phyloP scores from a whole-genome alignment of 2,329 filamentous ascomycete genomes.

The Sphaceloma murrayae region DNA sequence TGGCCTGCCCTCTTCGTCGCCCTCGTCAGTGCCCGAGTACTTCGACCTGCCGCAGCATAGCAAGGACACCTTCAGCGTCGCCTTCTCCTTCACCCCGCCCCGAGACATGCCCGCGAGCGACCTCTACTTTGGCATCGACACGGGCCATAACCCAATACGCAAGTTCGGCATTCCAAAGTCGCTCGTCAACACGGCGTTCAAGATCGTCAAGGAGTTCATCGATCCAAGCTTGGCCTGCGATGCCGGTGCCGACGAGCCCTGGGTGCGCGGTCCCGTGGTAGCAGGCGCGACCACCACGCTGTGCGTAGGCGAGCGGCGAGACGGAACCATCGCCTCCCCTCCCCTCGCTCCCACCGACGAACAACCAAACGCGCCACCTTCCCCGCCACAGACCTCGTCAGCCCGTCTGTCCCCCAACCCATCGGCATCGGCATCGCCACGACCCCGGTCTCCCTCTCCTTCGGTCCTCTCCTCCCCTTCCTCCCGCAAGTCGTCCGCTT shows the following conservation, averaged over 20 bases:
- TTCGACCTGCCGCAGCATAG: constrained; percentile 62
- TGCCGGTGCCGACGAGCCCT: constrained; percentile 75
- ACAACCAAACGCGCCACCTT: neutral
- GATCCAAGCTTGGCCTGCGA: constrained; percentile 87
- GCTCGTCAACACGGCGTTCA: constrained; percentile 66
- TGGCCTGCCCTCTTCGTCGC: constrained; percentile 58
- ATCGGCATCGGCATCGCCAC: neutral
- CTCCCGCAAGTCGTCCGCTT: constrained; percentile 2
- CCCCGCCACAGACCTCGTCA: too few relatives aligned
- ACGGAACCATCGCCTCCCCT: neutral
- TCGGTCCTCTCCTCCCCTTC: neutral
- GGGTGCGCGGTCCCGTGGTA: constrained; percentile 64
- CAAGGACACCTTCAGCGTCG: constrained; percentile 75
- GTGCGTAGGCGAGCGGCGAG: constrained; percentile 9
- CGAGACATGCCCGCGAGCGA: constrained; percentile 53
- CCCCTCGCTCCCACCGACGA: constrained; percentile 23
- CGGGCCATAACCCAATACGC: constrained; percentile 70
- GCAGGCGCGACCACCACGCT: constrained; percentile 14
- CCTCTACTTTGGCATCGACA: constrained; percentile 88
- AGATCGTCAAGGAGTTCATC: constrained; percentile 78
- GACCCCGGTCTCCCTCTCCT: neutral
- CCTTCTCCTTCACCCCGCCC: constrained; percentile 66
- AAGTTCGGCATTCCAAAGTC: constrained; percentile 68
- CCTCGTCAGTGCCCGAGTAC: constrained; percentile 56
- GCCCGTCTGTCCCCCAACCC: neutral